Conservation (phyloP, 108 stramenopile genomes). For the Conticribra weissflogii region DNA sequence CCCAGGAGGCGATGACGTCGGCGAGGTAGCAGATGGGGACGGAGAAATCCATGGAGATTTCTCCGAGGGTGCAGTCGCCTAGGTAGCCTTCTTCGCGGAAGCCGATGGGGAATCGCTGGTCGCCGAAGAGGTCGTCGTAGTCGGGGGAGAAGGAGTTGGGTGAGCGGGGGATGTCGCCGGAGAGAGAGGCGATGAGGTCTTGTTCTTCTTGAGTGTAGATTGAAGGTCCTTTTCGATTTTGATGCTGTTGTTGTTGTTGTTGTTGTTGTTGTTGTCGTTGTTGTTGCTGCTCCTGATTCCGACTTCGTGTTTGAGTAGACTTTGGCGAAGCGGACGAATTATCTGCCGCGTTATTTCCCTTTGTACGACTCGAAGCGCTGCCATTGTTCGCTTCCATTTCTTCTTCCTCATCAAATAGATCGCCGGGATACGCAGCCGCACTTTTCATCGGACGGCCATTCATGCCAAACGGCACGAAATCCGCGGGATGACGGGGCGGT, state of each 20-base stretch:
- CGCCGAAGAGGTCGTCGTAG: conserved; percentile 1
- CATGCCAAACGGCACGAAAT: conserved; percentile 6
- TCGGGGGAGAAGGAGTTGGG: background rate
- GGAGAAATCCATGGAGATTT: conserved; percentile 79
- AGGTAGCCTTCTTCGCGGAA: conserved; percentile 74
- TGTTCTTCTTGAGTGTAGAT: conserved; percentile 80
- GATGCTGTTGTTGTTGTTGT: conserved; percentile 5
- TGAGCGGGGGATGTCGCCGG: conserved; percentile 18
- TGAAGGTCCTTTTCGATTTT: conserved; percentile 19
- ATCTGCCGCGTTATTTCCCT: background rate
- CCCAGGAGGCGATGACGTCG: conserved; percentile 85
- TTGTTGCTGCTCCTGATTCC: background rate
- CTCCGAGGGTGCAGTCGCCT: conserved; percentile 78
- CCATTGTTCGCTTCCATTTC: background rate
- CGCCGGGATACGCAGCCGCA: conserved; percentile 13
- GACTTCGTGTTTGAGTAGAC: background rate
- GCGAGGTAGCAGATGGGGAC: conserved; percentile 84
- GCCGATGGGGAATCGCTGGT: background rate
- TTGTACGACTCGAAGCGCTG: background rate
- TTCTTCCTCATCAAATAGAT: conserved; percentile 1
- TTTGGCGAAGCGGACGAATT: background rate
- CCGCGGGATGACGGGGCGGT: background rate
- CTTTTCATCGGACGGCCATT: conserved; percentile 5
- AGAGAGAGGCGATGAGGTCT: conserved; percentile 67
- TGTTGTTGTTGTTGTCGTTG: background rate